A percentile compares a stretch with the other conserved stretches of the same genome.
Evolutionary conservation across 305 asterid genomes (phyloP).

Genomic region (Petunia hybrid): DNA sequence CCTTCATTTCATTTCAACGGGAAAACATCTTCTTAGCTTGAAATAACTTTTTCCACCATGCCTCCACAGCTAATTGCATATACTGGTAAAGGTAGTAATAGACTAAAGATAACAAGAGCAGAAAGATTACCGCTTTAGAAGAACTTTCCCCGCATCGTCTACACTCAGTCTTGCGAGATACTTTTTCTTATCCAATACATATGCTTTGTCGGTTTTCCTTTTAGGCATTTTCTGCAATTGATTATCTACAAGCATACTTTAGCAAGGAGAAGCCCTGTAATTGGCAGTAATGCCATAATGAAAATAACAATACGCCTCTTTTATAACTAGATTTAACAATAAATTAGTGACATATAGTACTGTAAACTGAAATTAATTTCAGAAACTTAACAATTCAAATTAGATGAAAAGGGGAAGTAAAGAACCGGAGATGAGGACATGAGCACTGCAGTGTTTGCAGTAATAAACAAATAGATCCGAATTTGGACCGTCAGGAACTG

Average conservation of each 20-base stretch:
- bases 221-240: slow-evolving; percentile 99
- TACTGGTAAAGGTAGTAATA: background rate
- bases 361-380: background rate
- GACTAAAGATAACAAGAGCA: background rate
- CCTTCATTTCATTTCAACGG: slow-evolving; percentile 14
- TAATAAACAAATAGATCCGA: slow-evolving; percentile 96
- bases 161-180: slow-evolving; percentile 95
- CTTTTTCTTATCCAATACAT: slow-evolving; percentile 88
- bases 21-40: slow-evolving; percentile 7
- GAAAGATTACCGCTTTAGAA: slow-evolving; percentile 78
- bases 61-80: background rate
- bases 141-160: slow-evolving; percentile 92
- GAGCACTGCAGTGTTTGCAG: slow-evolving; percentile 96
- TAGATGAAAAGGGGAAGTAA: background rate
- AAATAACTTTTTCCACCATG: background rate
- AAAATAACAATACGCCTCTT: slow-evolving; percentile 26
- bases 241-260: slow-evolving; percentile 69
- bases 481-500: slow-evolving; percentile 82
- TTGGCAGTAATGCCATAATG: background rate
- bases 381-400: background rate
- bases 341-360: background rate
- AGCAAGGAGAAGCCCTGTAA: slow-evolving; percentile 41
- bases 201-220: slow-evolving; percentile 94
- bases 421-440: slow-evolving; percentile 95
- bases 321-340: background rate